Base-by-base conservation (phyloP, 2,329 filamentous ascomycete genomes). In the Epichloe amarillans region DNA sequence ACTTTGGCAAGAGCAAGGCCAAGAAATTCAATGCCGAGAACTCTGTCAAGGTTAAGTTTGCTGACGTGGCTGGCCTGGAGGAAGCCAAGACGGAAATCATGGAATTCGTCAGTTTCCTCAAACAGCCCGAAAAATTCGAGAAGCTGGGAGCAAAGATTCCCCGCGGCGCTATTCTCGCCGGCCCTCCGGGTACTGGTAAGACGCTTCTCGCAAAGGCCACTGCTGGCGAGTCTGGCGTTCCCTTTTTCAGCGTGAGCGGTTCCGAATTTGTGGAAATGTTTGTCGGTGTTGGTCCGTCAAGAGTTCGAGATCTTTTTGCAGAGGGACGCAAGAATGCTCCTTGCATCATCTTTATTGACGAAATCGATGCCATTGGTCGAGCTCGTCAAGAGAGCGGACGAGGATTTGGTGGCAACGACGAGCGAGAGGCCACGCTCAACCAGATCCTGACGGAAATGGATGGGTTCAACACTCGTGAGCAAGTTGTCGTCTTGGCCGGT, bases 211-310 rank as follows among this genome's bases (percentile, higher is more conserved):
- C 93, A 55, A 98, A 98, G 73, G 93, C 93, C 14, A 98, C 93
- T 10, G 93, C 93, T 47, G 93, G 93, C 65, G 93, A 98, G 72
- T 96, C 93, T 26, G 85, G 86, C 42, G 93, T 98, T 35, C 93
- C 93, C 0, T 98, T 98, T 77, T 98, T 90, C 77, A 95, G 88
- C 62, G 93, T 98, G 60, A 96, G 89, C 67, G 93, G 93, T 64
- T 98, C 93, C 46, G 93, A 98, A 66, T 98, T 98, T 64, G 91
- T 98, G 35, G 93, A 98, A 71, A 98, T 98, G 91, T 98, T 98
- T 65, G 93, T 98, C 48, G 93, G 93, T 80, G 93, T 98, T 53
- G 93, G 93, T 68, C 88, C 93, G 19, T 97, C 91, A 33, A 82
- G 93, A 69, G 93, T 98, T 47, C 83, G 93, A 60, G 93, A 98